Evolutionary conservation across 1,284 basidiomycete genomes (phyloP), one percentile per base, ranked within the genome.

Genomic region (Cutaneotrichosporon dermatis): DNA sequence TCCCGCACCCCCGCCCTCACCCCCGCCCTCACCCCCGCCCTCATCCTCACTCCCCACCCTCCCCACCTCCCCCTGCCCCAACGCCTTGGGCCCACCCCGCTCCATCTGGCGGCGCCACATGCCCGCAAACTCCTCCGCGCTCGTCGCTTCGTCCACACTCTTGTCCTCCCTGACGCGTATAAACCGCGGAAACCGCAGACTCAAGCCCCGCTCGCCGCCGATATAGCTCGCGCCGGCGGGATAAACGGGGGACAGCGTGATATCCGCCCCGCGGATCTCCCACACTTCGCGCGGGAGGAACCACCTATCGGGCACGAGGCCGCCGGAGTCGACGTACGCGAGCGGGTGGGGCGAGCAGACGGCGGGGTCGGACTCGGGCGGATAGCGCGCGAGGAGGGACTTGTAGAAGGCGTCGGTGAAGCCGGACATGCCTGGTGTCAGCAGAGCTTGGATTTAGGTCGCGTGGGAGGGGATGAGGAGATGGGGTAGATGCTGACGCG

Each of bases 341-440:
- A 83, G 72, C 2, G 85, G 81, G 42, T 79, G 78, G 10, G 61
- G 59, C 50, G 73, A 76, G 72, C 89, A 91, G 36, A 83, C 83
- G 33, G 87, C 84, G 40, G 86, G 84, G 35, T 68, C 45, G 15
- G 65, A 73, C 59, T 82, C 82, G 55, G 85, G 83, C 35, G 83
- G 78, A 76, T 90, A 93, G 39, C 83, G 82, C 56, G 84, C 84
- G 42, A 80, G 80, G 66, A 91, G 79, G 59, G 72, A 88, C 80
- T 87, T 90, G 80, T 93, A 94, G 72, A 92, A 92, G 10, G 80
- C 81, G 76, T 96, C 92, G 15, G 89, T 87, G 77, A 96, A 96
- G 8, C 92, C 93, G 83, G 77, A 74, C 58, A 66, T 69, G 41
- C 64, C 64, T 64, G 54, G 12, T 34, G 67, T 48, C 64, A 61